Conservation (phyloP, 352 stramenopile species). For the Globisporangium alternatum region DNA sequence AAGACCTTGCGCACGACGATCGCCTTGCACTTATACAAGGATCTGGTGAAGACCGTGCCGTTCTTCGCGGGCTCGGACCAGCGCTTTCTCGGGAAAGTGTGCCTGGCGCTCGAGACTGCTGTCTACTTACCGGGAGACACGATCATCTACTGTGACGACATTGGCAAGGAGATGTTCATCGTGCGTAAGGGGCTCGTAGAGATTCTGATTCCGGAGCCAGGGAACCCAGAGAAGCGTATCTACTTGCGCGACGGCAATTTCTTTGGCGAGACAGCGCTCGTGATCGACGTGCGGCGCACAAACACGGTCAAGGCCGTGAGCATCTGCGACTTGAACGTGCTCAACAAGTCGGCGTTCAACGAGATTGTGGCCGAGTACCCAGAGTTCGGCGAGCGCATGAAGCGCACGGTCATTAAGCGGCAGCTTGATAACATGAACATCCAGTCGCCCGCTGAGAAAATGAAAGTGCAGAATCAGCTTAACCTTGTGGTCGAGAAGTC, state of each 20-base stretch:
- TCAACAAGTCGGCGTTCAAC: constrained; percentile 77
- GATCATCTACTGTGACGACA: constrained; percentile 81
- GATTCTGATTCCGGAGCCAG: constrained; percentile 55
- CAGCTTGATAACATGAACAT: constrained; percentile 87
- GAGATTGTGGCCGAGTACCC: constrained; percentile 80
- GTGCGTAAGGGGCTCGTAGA: constrained; percentile 81
- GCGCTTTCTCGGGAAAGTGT: constrained; percentile 76
- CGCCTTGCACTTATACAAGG: constrained; percentile 77
- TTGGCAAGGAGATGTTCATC: constrained; percentile 87
- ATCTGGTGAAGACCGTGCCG: constrained; percentile 72
- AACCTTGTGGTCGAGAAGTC: constrained; percentile 79
- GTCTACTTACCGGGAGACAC: constrained; percentile 76
- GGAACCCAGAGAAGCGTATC: constrained; percentile 55
- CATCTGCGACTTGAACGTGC: constrained; percentile 76
- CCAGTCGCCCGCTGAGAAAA: constrained; percentile 62
- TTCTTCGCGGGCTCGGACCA: constrained; percentile 78
- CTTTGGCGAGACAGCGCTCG: constrained; percentile 72
- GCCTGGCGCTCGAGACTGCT: constrained; percentile 68
- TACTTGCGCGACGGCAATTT: constrained; percentile 77
- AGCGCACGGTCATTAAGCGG: constrained; percentile 76
- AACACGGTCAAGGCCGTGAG: constrained; percentile 77
- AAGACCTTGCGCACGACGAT: constrained; percentile 76
- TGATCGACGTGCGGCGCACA: constrained; percentile 76
- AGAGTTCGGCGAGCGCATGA: constrained; percentile 79
- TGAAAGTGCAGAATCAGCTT: constrained; percentile 75